Conservation (phyloP, 345 rosid species). For the Eucalyptus coolabah region DNA sequence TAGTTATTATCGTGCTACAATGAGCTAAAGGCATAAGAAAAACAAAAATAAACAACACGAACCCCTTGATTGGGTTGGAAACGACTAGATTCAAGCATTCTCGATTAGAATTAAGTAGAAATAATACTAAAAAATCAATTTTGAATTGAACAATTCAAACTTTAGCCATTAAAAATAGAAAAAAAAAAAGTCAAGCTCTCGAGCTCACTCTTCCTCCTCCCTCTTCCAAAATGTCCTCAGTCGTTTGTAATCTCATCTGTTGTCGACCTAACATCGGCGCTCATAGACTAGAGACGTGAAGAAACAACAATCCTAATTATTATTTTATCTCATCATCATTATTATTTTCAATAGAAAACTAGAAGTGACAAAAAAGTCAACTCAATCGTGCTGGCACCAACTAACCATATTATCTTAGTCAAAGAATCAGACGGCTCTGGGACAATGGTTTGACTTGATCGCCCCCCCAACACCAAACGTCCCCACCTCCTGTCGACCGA, state of each 20-base stretch:
- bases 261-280: neutral
- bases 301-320: neutral
- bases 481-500: neutral
- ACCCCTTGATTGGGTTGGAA: neutral
- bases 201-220: neutral
- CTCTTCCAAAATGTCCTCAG: neutral
- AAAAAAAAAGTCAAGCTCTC: neutral
- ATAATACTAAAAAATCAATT: neutral
- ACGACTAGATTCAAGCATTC: neutral
- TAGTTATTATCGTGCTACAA: neutral
- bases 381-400: conserved; percentile 17
- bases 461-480: neutral
- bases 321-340: neutral
- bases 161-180: neutral
- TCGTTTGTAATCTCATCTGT: neutral
- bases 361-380: conserved; percentile 17
- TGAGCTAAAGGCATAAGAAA: neutral
- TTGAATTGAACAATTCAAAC: neutral
- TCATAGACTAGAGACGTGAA: neutral
- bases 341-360: neutral
- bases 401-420: neutral
- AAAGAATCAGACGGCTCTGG: conserved; percentile 6
- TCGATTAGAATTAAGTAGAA: neutral
- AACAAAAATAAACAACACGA: neutral
- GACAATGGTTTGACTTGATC: conserved; percentile 2